phyloP scores from a whole-genome alignment of 768 basidiomycete species.

The Albatrellus ellisii region DNA sequence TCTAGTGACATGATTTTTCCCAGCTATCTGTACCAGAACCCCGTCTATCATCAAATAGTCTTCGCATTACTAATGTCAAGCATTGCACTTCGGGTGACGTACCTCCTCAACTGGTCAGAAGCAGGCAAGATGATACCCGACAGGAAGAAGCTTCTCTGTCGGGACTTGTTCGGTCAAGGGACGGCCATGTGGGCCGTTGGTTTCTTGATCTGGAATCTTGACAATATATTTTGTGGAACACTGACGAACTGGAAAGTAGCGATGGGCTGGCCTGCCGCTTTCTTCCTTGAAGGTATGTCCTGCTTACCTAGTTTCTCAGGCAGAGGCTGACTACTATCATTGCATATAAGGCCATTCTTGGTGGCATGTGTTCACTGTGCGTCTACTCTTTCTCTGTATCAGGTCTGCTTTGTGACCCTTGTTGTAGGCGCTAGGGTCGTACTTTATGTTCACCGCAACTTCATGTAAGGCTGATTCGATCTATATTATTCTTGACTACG shows the following conservation, averaged over 20 bases:
- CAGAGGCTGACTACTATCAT: too few relatives aligned
- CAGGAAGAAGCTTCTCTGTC: conserved; percentile 28
- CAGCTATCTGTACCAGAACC: conserved; percentile 57
- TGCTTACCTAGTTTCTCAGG: conserved; percentile 22
- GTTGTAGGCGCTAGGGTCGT: conserved; percentile 17
- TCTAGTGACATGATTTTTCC: too few relatives aligned
- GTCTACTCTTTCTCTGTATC: conserved; percentile 10
- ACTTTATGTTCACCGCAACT: conserved; percentile 22
- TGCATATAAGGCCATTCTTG: too few relatives aligned
- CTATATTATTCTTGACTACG: neutral
- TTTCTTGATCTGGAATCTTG: conserved; percentile 69
- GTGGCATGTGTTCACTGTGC: conserved; percentile 61
- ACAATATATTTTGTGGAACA: conserved; percentile 58
- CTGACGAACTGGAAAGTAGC: conserved; percentile 41
- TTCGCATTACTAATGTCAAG: conserved; percentile 48
- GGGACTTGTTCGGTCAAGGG: conserved; percentile 37
- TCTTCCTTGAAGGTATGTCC: conserved; percentile 43
- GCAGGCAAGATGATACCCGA: conserved; percentile 27
- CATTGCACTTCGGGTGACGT: conserved; percentile 32
- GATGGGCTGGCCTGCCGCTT: conserved; percentile 53
- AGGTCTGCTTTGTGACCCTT: conserved; percentile 1
- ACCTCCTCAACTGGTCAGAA: conserved; percentile 36
- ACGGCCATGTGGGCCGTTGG: conserved; percentile 44
- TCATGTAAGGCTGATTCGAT: conserved; percentile 18
- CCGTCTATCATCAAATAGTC: conserved; percentile 67